Base-by-base conservation (phyloP, 176 grass and related monocot species). In the Avena sativa region DNA sequence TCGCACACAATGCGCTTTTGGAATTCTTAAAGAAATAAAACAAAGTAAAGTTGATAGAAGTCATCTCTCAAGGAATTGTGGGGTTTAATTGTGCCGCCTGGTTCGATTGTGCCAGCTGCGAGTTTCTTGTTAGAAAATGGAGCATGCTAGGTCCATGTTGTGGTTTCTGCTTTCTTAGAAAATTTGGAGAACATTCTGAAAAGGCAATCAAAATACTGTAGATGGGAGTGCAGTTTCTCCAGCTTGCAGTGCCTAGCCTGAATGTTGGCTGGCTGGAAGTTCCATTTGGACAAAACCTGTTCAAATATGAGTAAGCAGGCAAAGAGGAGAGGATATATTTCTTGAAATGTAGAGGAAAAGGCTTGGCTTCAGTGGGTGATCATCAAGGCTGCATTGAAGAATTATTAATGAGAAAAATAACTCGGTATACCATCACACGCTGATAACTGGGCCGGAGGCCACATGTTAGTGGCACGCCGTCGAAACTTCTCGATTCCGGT, bases 21-120 rank as follows among this genome's bases (percentile, higher is more conserved):
- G 32, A 69, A 68, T 49, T 74, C 6, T 74, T 2, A 6, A 25
- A 12, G 38, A 12, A 3, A 23, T 6, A 72, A 25, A 74, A 26
- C 9, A 50, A 14, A 9, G 0, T 74, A 4, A 50, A 74, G 49
- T 0, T 5, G 46, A 7, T 13, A 15, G 44, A 74, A 74, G 20
- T 49, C 44, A 12, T 75, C 66, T 69, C 66, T 11, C 71, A 3
- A 51, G 71, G 20, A 49, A 50, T 74, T 74, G 5, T 50, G n/a
- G n/a, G n/a, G 46, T 25, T 34, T 50, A 13, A 60, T 38, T 81
- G 5, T 62, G 30, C 32, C 16, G 65, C 58, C 44, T 26, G 53
- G 46, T 86, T 71, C 63, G 70, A 15, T 15, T n/a, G 50, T 69
- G 80, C 61, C 61, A 73, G 81, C 75, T 82, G 15, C 20, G 61